These are phyloP conservation scores for Tephrocybe sp. DNA, from an alignment of 768 basidiomycete genomes.

Conservation along the genomic window DNA sequence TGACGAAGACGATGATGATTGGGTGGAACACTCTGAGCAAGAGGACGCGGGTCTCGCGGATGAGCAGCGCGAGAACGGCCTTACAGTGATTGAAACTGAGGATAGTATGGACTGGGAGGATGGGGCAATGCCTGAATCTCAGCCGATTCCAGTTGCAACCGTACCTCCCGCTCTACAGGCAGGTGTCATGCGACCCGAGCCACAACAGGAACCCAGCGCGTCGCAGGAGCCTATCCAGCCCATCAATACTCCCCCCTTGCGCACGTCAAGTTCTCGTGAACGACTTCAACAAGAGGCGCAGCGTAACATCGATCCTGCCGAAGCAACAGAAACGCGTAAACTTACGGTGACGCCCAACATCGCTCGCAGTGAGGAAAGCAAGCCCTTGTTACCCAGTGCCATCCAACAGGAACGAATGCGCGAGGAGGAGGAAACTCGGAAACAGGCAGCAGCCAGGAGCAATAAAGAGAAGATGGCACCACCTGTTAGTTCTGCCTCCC, in stretches of 20 bases:
- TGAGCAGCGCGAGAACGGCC: conserved; percentile 39
- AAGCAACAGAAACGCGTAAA: conserved; percentile 71
- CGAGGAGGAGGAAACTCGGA: conserved; percentile 43
- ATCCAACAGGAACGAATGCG: conserved; percentile 37
- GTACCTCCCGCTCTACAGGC: conserved; percentile 37
- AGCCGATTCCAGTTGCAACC: conserved; percentile 16
- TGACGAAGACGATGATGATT: conserved; percentile 53
- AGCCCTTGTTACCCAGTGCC: conserved; percentile 34
- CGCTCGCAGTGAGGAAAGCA: conserved; percentile 52
- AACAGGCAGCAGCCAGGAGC: conserved; percentile 40
- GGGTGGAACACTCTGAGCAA: conserved; percentile 57
- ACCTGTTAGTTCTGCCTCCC: conserved; percentile 41
- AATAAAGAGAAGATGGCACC: conserved; percentile 51
- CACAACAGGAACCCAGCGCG: conserved; percentile 28
- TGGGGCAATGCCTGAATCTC: conserved; percentile 37
- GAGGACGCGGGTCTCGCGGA: conserved; percentile 65
- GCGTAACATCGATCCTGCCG: conserved; percentile 57
- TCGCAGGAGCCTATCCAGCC: conserved; percentile 28
- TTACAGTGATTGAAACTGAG: conserved; percentile 58
- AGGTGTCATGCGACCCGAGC: conserved; percentile 27
- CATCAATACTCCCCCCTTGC: conserved; percentile 26
- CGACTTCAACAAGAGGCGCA: conserved; percentile 29
- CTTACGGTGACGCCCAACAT: conserved; percentile 78
- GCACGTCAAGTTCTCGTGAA: conserved; percentile 47
- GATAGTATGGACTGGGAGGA: conserved; percentile 92